These are phyloP conservation scores for Rhododendron williamsianum DNA, from an alignment of 148 eudicot species.

Conservation along the genomic window DNA sequence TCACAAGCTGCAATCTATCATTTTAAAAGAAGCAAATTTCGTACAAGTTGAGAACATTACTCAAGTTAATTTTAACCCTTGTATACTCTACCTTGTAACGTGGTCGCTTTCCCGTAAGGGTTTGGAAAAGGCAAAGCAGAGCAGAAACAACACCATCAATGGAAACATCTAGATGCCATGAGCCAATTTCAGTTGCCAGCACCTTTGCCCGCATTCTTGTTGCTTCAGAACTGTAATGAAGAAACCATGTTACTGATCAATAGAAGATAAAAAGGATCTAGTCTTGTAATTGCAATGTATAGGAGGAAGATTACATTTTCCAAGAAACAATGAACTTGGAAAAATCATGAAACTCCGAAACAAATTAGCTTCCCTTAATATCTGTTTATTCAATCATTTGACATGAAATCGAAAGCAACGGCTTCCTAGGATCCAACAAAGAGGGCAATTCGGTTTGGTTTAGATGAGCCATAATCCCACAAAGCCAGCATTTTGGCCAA, in stretches of 20 bases:
- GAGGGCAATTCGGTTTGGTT: neutral
- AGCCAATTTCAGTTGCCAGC: slow-evolving; percentile 84
- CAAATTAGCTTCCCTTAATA: neutral
- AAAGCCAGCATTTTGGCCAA: neutral
- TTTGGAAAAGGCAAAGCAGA: slow-evolving; percentile 73
- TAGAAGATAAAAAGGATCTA: neutral
- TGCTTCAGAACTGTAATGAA: slow-evolving; percentile 63
- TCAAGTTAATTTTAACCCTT: neutral
- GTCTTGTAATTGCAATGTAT: neutral
- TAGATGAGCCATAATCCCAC: neutral
- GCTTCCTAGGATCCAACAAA: neutral
- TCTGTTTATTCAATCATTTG: neutral
- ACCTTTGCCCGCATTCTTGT: slow-evolving; percentile 72
- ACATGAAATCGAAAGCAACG: neutral
- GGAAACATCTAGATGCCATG: slow-evolving; percentile 89
- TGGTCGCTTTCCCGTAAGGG: slow-evolving; percentile 82
- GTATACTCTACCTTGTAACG: slow-evolving; percentile 61
- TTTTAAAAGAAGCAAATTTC: neutral
- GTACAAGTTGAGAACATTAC: neutral
- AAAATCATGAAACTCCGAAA: neutral
- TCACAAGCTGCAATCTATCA: neutral
- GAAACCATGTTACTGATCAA: slow-evolving; percentile 3
- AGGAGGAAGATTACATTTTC: neutral
- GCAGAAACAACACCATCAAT: slow-evolving; percentile 80
- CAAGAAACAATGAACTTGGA: neutral